Conservation (phyloP, 345 rosid species). For the Citrus hindsii region DNA sequence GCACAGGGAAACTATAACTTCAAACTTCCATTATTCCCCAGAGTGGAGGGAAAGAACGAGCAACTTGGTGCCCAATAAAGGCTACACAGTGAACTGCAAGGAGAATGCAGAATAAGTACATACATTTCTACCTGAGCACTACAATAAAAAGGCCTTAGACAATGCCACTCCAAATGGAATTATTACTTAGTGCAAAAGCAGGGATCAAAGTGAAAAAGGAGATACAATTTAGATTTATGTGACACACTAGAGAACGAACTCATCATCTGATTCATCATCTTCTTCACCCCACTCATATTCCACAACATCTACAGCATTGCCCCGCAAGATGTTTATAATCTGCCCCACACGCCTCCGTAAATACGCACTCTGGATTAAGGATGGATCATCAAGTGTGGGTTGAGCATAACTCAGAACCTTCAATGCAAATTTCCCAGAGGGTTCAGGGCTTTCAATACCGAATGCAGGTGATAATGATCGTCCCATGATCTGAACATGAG, state of each 20-base stretch:
- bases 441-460: slow-evolving; percentile 37
- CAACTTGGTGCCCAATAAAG: too few relatives aligned
- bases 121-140: background rate
- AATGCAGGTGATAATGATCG: slow-evolving; percentile 55
- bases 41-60: background rate
- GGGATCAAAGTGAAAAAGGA: background rate
- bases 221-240: background rate
- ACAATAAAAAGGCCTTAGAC: too few relatives aligned
- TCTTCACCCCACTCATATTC: slow-evolving; percentile 45
- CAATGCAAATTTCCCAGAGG: slow-evolving; percentile 47
- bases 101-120: background rate
- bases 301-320: slow-evolving; percentile 31
- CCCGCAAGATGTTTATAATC: slow-evolving; percentile 43
- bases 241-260: slow-evolving; percentile 7
- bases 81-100: background rate
- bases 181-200: background rate
- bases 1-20: background rate
- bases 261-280: slow-evolving; percentile 46
- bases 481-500: slow-evolving; percentile 65
- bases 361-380: background rate
- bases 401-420: slow-evolving; percentile 39
- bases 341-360: slow-evolving; percentile 33
- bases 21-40: background rate
- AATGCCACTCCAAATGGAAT: background rate
- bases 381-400: slow-evolving; percentile 26